Conservation (phyloP, 768 basidiomycete species). For the Mycena filopes region DNA sequence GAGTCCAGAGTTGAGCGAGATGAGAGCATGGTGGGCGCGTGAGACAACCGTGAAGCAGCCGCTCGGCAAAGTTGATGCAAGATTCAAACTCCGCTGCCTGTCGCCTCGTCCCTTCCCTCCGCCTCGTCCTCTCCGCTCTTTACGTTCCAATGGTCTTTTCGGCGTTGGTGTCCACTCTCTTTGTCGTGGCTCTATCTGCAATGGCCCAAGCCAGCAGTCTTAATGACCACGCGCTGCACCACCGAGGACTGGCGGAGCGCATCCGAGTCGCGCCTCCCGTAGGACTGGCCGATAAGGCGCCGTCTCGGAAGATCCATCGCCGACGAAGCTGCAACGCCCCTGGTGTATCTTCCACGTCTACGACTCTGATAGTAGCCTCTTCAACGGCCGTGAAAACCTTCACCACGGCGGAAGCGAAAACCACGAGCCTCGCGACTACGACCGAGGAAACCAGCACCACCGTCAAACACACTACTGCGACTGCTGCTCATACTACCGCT, state of each 20-base stretch:
- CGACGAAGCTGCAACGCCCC: constrained; percentile 19
- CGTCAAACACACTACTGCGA: neutral
- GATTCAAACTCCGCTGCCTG: neutral
- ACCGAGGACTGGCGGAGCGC: constrained; percentile 17
- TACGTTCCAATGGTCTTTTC: constrained; percentile 18
- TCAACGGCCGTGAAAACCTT: neutral
- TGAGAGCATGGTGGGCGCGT: constrained; percentile 10
- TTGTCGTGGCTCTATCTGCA: constrained; percentile 14
- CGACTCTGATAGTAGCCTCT: neutral
- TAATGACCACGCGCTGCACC: constrained; percentile 8
- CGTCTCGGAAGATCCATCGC: constrained; percentile 10
- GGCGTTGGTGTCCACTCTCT: constrained; percentile 21
- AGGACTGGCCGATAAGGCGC: neutral
- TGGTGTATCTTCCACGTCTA: neutral
- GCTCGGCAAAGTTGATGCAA: too few species aligned
- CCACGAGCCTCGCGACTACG: constrained; percentile 3
- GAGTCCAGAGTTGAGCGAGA: neutral
- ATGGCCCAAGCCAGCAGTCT: neutral
- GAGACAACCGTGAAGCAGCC: neutral
- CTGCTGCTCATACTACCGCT: neutral
- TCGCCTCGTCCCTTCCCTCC: neutral
- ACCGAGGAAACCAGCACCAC: neutral
- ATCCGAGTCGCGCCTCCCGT: constrained; percentile 7
- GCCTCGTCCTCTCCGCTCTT: constrained; percentile 12
- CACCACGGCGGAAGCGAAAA: neutral